Conservation (phyloP, 768 basidiomycete species). For the Collybiopsis luxurians region DNA sequence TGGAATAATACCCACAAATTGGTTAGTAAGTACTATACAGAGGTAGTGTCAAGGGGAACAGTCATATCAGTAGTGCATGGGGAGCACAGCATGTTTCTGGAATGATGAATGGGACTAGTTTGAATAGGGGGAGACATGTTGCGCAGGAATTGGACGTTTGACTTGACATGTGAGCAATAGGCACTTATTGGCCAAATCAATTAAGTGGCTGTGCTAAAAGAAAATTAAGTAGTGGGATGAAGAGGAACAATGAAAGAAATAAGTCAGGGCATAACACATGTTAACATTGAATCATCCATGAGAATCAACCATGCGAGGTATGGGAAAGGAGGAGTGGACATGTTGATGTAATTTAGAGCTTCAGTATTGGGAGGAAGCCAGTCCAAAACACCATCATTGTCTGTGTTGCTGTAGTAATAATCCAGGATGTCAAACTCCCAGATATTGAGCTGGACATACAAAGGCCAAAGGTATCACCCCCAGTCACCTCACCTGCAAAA, state of each 20-base stretch:
- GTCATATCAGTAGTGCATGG: too few species aligned
- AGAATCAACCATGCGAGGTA: conserved; percentile 85
- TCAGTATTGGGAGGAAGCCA: conserved; percentile 87
- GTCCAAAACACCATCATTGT: conserved; percentile 85
- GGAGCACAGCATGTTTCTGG: too few species aligned
- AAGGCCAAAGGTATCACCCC: conserved; percentile 92
- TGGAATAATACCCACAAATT: conserved; percentile 54
- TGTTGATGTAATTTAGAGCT: conserved; percentile 86
- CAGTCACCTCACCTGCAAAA: conserved; percentile 67
- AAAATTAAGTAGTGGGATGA: too few species aligned
- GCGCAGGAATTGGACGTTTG: too few species aligned
- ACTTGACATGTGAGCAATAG: too few species aligned
- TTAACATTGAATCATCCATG: conserved; percentile 64
- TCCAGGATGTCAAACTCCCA: conserved; percentile 73
- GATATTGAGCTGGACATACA: conserved; percentile 76
- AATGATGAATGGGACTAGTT: too few species aligned
- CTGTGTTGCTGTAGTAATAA: conserved; percentile 89
- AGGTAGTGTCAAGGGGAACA: too few species aligned
- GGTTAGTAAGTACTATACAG: conserved; percentile 76
- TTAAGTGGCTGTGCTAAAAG: too few species aligned
- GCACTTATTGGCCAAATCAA: too few species aligned
- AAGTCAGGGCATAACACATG: conserved; percentile 82
- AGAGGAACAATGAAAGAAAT: too few species aligned
- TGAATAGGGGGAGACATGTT: too few species aligned
- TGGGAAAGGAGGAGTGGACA: conserved; percentile 86